phyloP scores from a whole-genome alignment of 2,329 filamentous ascomycete genomes.

The Aspergillus tubingensis region DNA sequence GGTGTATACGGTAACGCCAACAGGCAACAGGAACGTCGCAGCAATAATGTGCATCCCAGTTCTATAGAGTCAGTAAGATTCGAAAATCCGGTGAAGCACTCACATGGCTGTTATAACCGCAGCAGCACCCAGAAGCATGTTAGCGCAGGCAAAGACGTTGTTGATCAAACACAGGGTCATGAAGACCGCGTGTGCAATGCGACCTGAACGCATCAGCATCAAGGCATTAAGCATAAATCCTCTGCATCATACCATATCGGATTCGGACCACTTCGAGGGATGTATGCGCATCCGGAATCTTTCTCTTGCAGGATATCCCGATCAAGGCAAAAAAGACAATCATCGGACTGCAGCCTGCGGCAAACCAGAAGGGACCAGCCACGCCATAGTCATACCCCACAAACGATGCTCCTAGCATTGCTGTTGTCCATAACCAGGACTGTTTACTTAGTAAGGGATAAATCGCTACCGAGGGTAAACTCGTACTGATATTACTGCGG shows the following conservation, averaged over 20 bases:
- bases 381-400: constrained; percentile 59
- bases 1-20: constrained; percentile 44
- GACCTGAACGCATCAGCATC: constrained; percentile 24
- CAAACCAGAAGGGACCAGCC: constrained; percentile 60
- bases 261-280: constrained; percentile 57
- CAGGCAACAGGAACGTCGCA: constrained; percentile 49
- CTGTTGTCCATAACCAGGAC: constrained; percentile 58
- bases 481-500: constrained; percentile 53
- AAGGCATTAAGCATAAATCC: rapidly evolving
- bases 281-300: constrained; percentile 58
- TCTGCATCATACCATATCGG: constrained; percentile 43
- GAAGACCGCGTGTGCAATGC: constrained; percentile 53
- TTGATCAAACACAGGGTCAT: constrained; percentile 57
- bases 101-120: constrained; percentile 45
- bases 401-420: constrained; percentile 53
- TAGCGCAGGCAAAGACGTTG: constrained; percentile 56
- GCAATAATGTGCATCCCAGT: constrained; percentile 56
- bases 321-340: constrained; percentile 58
- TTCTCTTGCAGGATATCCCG: constrained; percentile 55
- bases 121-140: constrained; percentile 54
- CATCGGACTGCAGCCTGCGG: constrained; percentile 58
- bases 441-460: constrained; percentile 8
- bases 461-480: not conserved
- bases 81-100: not conserved
- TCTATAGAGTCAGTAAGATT: constrained; percentile 23